These are phyloP conservation scores for Zizania latifolia DNA, from an alignment of 176 grass and related monocot genomes.

Conservation along the genomic window DNA sequence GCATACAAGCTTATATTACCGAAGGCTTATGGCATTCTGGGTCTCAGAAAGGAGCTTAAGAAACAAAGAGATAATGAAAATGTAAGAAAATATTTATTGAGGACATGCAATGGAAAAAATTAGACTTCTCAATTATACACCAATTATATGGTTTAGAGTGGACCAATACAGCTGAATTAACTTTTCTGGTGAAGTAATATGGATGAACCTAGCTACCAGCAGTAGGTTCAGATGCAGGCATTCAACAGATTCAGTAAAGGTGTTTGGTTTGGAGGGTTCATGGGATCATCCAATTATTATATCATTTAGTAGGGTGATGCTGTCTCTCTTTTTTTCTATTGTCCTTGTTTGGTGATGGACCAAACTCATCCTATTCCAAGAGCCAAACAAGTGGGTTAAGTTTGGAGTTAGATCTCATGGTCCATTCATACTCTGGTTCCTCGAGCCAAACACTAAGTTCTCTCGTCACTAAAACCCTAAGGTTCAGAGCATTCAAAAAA, in stretches of 20 bases:
- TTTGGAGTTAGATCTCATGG: not conserved
- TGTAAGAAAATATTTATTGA: not conserved
- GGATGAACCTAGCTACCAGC: not conserved
- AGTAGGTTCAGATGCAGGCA: not conserved
- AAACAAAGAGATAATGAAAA: conserved; percentile 7
- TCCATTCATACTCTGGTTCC: not conserved
- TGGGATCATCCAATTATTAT: not conserved
- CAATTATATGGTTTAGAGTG: not conserved
- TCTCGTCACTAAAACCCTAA: not conserved
- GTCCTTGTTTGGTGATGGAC: not conserved
- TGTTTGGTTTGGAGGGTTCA: not conserved
- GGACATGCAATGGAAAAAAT: not conserved
- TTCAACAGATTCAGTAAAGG: not conserved
- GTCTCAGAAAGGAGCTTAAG: not conserved
- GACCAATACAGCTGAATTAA: not conserved
- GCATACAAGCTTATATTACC: not conserved
- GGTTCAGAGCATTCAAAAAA: not conserved
- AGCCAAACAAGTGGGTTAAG: too few species aligned
- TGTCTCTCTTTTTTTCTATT: not conserved
- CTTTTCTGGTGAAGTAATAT: conserved; percentile 14
- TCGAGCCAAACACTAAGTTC: not conserved
- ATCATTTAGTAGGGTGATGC: not conserved
- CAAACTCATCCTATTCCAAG: not conserved
- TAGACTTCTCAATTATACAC: not conserved
- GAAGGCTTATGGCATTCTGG: not conserved